phyloP scores from a whole-genome alignment of 192 early-diverging fungal species.

The Chytriomyces sp. region DNA sequence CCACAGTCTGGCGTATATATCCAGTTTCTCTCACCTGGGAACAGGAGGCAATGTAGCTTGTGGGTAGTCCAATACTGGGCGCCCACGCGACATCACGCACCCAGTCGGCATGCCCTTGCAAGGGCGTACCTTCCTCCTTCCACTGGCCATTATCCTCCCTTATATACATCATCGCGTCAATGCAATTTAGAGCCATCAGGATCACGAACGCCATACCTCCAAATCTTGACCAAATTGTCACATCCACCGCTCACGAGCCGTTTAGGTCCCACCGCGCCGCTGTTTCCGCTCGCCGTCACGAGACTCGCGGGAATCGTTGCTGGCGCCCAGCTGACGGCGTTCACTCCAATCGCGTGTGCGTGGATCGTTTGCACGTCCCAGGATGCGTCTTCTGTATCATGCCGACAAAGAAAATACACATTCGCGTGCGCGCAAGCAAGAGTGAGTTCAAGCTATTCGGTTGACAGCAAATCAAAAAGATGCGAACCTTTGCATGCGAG shows the following conservation, averaged over 20 bases:
- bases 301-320: slow-evolving; percentile 70
- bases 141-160: slow-evolving; percentile 78
- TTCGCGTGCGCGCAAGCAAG: too few relatives aligned
- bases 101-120: slow-evolving; percentile 96
- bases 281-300: slow-evolving; percentile 54
- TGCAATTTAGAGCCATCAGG: slow-evolving; percentile 1
- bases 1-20: neutral
- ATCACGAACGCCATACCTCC: slow-evolving; percentile 58
- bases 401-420: neutral
- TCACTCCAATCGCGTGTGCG: slow-evolving; percentile 90
- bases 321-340: slow-evolving; percentile 95
- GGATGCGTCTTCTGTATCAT: slow-evolving; percentile 70
- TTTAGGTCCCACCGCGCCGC: slow-evolving; percentile 51
- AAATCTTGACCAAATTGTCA: slow-evolving; percentile 96
- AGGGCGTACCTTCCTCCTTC: slow-evolving; percentile 75
- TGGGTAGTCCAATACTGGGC: slow-evolving; percentile 89
- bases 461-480: neutral
- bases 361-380: slow-evolving; percentile 81
- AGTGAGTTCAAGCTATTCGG: neutral
- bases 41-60: slow-evolving; percentile 88
- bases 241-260: slow-evolving; percentile 93
- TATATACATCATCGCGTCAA: slow-evolving; percentile 4
- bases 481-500: slow-evolving; percentile 83
- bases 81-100: slow-evolving; percentile 97
- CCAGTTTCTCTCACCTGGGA: slow-evolving; percentile 68